Evolutionary conservation across 2,329 filamentous ascomycete species (phyloP).

Genomic region (Ophiosphaerella narmari): DNA sequence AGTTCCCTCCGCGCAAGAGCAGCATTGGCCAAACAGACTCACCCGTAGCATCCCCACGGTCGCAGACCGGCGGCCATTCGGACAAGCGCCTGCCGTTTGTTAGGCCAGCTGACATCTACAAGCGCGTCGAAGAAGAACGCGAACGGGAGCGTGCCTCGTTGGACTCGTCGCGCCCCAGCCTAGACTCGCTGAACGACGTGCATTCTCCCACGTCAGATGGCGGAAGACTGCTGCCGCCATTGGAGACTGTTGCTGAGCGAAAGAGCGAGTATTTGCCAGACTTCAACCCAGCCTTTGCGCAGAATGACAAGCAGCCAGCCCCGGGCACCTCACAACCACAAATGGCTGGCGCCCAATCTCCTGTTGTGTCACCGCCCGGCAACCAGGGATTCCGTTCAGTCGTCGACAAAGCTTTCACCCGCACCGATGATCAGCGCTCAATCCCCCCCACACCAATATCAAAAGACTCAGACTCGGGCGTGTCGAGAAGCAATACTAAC

Average conservation of each 20-base stretch:
- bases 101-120: conserved; percentile 78
- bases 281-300: conserved; percentile 17
- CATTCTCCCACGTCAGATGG: conserved; percentile 24
- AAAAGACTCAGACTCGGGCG: conserved; percentile 47
- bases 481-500: conserved; percentile 65
- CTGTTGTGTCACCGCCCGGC: conserved; percentile 22
- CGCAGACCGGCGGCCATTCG: conserved; percentile 40
- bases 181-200: conserved; percentile 55
- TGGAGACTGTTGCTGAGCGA: conserved; percentile 62
- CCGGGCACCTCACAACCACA: conserved; percentile 20
- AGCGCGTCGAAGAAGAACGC: conserved; percentile 69
- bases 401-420: conserved; percentile 69
- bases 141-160: conserved; percentile 61
- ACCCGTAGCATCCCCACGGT: conserved; percentile 28
- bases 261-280: conserved; percentile 64
- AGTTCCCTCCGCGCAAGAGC: conserved; percentile 65
- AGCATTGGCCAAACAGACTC: conserved; percentile 57
- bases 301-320: conserved; percentile 14
- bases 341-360: conserved; percentile 10
- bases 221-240: conserved; percentile 32
- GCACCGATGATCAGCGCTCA: conserved; percentile 58
- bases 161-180: conserved; percentile 62
- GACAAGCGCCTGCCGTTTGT: conserved; percentile 66
- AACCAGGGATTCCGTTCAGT: conserved; percentile 50
- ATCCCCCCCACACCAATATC: conserved; percentile 59